Evolutionary conservation across 1,284 basidiomycete species (phyloP).

Genomic region (Boletus smithii): DNA sequence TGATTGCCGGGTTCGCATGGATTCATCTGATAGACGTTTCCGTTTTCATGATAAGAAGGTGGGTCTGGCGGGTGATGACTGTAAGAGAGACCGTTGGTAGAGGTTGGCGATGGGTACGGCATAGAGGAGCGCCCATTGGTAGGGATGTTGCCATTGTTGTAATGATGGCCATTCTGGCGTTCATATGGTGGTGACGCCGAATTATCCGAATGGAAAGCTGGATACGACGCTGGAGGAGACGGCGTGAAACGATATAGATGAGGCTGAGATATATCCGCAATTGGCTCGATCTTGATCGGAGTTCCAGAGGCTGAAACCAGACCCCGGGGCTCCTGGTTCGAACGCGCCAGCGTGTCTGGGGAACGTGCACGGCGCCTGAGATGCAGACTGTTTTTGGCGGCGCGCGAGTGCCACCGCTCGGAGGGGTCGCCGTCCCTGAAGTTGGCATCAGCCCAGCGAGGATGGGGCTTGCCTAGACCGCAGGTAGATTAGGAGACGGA

Average conservation of each 20-base stretch:
- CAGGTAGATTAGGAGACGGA: conserved; percentile 14
- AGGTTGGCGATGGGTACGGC: conserved; percentile 36
- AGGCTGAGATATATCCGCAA: conserved; percentile 42
- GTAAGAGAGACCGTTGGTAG: conserved; percentile 35
- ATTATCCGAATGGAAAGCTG: conserved; percentile 33
- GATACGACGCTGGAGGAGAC: conserved; percentile 47
- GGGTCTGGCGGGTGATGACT: conserved; percentile 37
- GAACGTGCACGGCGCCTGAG: conserved; percentile 41
- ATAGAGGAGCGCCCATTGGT: conserved; percentile 29
- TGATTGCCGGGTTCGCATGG: conserved; percentile 46
- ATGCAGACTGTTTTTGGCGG: conserved; percentile 56
- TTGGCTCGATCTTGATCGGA: conserved; percentile 58
- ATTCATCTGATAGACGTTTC: conserved; percentile 42
- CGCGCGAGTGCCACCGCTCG: conserved; percentile 81
- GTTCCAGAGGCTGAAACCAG: conserved; percentile 44
- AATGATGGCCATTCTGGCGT: conserved; percentile 35
- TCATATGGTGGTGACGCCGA: conserved; percentile 36
- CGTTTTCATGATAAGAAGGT: conserved; percentile 45
- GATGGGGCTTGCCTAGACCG: conserved; percentile 70
- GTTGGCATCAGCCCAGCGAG: conserved; percentile 73
- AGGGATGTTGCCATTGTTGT: conserved; percentile 33
- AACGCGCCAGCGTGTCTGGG: conserved; percentile 37
- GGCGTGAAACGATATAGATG: conserved; percentile 62
- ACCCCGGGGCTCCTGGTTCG: conserved; percentile 34
- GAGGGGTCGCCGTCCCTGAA: conserved; percentile 74